A percentile compares a stretch with the other conserved stretches of the same genome.
Conservation (phyloP, 805 yeast genomes). For the Wickerhamiella azymoides region DNA sequence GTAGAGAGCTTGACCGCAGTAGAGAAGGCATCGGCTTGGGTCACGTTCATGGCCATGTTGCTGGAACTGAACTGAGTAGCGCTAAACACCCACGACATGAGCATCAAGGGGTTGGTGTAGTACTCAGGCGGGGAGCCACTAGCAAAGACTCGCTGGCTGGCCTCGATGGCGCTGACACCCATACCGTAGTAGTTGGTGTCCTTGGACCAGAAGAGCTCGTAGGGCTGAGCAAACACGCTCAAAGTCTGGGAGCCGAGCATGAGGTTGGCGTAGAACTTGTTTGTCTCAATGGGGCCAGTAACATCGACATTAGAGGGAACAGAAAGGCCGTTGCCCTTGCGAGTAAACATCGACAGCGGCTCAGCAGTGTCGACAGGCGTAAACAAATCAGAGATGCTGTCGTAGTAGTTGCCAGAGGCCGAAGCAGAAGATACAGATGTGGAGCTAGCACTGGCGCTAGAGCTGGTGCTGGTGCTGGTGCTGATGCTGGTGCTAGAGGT, state of each 20-base stretch:
- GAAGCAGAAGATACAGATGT: constrained; percentile 13
- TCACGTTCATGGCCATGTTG: constrained; percentile 30
- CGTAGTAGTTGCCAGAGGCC: constrained; percentile 17
- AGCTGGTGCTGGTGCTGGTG: constrained; percentile 8
- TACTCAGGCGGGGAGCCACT: constrained; percentile 31
- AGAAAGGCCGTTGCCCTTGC: constrained; percentile 32
- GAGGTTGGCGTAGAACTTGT: constrained; percentile 61
- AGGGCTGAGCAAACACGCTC: constrained; percentile 54
- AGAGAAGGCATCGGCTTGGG: constrained; percentile 39
- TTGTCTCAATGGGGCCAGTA: constrained; percentile 45
- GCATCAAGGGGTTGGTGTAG: constrained; percentile 40
- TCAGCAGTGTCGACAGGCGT: constrained; percentile 31
- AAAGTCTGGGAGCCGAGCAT: constrained; percentile 40
- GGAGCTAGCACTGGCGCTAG: constrained; percentile 8
- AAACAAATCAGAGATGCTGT: constrained; percentile 32
- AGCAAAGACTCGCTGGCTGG: constrained; percentile 32
- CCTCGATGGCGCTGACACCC: constrained; percentile 45
- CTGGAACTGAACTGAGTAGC: constrained; percentile 34
- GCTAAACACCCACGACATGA: constrained; percentile 41
- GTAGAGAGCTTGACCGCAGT: constrained; percentile 29
- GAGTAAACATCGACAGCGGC: constrained; percentile 36
- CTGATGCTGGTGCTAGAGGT: constrained; percentile 8
- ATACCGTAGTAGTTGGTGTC: constrained; percentile 36
- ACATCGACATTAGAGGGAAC: constrained; percentile 37
- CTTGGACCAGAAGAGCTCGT: constrained; percentile 42